Base-by-base conservation (phyloP, 2,329 filamentous ascomycete species). In the Sclerotinia spermophila region DNA sequence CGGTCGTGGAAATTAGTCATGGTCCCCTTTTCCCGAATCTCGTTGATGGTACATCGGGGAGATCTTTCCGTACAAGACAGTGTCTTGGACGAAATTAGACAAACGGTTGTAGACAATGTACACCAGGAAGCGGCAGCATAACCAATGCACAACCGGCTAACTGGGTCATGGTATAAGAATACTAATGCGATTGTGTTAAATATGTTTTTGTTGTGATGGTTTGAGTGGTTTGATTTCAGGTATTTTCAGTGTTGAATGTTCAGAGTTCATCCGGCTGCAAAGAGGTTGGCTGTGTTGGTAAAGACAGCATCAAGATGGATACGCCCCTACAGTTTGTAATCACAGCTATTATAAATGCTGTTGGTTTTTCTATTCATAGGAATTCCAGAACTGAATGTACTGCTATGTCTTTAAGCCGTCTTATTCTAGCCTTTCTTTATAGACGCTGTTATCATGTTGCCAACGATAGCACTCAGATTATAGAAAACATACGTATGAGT, bases 1-100 rank as follows among this genome's bases (percentile, higher is more conserved):
- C n/a, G 48, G 48, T 40, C 21, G 24, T 59, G 6, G 33, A 38
- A n/a, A 59, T 59, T 40, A 27, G 8, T 53, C 48, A 17, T 53
- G n/a, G 48, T 53, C 48, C 48, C 48, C 48, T 53, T 53, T 53
- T 53, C 27, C 27, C 27, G 48, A 30, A 24, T 53, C n/a, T 58
- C 5, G 21, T 38, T n/a, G 21, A 10, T 38, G 7, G 56, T 38
- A 59, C 21, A 40, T 24, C n/a, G 35, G 38, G 24, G 10, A 60
- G 6, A 60, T 21, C 35, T 60, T 10, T 24, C 24, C 24, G 38
- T n/a, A 27, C 35, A 38, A 59, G 33, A 35, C 42, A 48, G 42
- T 48, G 60, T 62, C 60, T 62, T 48, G 60, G 6, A 45, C 30
- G 30, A 48, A 62, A 62, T 62, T 48, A 62, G 42, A 45, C 56